Percentiles rank a stretch among this genome's conserved stretches.
These are phyloP conservation scores for Verticillium nonalfalfae DNA, from an alignment of 2,329 filamentous ascomycete species.

Conservation along the genomic window DNA sequence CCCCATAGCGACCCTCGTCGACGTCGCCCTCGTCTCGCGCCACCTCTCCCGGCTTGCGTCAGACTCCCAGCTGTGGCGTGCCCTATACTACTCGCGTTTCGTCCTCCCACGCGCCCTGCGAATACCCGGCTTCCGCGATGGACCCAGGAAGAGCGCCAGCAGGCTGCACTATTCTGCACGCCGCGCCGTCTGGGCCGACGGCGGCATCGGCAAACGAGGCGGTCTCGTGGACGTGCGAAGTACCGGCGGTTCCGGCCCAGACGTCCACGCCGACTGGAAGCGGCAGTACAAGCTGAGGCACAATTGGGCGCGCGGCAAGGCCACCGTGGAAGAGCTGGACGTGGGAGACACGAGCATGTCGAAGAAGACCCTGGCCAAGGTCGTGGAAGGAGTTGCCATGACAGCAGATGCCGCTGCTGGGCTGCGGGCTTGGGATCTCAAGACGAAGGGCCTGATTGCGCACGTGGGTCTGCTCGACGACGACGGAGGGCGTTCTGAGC, in stretches of 20 bases:
- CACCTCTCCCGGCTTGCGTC: slow-evolving; percentile 67
- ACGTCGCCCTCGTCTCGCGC: slow-evolving; percentile 59
- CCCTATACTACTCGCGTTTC: slow-evolving; percentile 80
- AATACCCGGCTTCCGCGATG: slow-evolving; percentile 57
- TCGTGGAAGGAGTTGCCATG: slow-evolving; percentile 70
- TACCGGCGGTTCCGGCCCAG: slow-evolving; percentile 47
- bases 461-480: slow-evolving; percentile 26
- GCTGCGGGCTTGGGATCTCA: slow-evolving; percentile 73
- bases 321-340: slow-evolving; percentile 71
- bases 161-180: slow-evolving; percentile 39
- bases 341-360: slow-evolving; percentile 29
- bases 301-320: slow-evolving; percentile 84
- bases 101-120: slow-evolving; percentile 74
- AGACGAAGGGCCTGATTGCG: slow-evolving; percentile 55
- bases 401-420: slow-evolving; percentile 66
- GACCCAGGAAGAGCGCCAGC: slow-evolving; percentile 20
- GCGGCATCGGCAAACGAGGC: slow-evolving; percentile 29
- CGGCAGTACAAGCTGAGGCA: slow-evolving; percentile 79
- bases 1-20: slow-evolving; percentile 61
- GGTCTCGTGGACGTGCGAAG: slow-evolving; percentile 48
- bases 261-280: slow-evolving; percentile 71
- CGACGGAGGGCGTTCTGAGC: slow-evolving; percentile 23
- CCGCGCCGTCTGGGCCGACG: slow-evolving; percentile 36
- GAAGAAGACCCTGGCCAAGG: slow-evolving; percentile 65
- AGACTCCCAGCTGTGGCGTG: slow-evolving; percentile 89